These are phyloP conservation scores for Boletus fagicola DNA, from an alignment of 768 basidiomycete genomes.

Conservation along the genomic window DNA sequence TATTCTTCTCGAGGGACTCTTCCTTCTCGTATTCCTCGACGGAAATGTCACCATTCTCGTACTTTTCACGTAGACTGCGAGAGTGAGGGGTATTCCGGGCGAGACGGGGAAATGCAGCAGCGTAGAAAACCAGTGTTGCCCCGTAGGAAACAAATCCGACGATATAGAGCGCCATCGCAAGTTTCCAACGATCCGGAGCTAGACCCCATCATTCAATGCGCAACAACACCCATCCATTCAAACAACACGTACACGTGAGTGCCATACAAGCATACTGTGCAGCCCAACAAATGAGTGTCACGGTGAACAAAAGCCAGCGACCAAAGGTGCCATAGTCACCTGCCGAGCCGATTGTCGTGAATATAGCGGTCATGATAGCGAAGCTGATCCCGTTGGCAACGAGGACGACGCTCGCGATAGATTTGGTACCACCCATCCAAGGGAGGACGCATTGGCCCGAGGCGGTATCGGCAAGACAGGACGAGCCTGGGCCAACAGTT, in stretches of 20 bases:
- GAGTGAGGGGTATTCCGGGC: constrained; percentile 74
- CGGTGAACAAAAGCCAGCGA: constrained; percentile 69
- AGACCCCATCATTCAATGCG: neutral
- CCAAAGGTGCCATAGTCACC: constrained; percentile 51
- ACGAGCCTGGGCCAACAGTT: constrained; percentile 62
- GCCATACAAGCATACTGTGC: constrained; percentile 77
- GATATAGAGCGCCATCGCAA: constrained; percentile 78
- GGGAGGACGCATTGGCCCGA: constrained; percentile 78
- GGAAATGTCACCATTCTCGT: constrained; percentile 56
- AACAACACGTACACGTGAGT: constrained; percentile 53
- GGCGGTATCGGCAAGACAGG: constrained; percentile 53
- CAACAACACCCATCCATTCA: neutral
- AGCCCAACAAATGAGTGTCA: constrained; percentile 77
- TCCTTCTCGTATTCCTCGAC: constrained; percentile 67
- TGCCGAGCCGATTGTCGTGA: constrained; percentile 67
- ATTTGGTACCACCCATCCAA: constrained; percentile 71
- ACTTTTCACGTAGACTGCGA: constrained; percentile 51
- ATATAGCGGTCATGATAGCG: constrained; percentile 75
- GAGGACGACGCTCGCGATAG: constrained; percentile 74
- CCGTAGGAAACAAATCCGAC: constrained; percentile 77
- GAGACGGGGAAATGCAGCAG: constrained; percentile 74
- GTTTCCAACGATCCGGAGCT: constrained; percentile 70
- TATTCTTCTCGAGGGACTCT: constrained; percentile 80
- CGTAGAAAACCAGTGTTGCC: constrained; percentile 79
- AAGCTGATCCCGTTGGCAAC: constrained; percentile 76